Base-by-base conservation (phyloP, 352 stramenopile genomes). In the Bremia lactucae region DNA sequence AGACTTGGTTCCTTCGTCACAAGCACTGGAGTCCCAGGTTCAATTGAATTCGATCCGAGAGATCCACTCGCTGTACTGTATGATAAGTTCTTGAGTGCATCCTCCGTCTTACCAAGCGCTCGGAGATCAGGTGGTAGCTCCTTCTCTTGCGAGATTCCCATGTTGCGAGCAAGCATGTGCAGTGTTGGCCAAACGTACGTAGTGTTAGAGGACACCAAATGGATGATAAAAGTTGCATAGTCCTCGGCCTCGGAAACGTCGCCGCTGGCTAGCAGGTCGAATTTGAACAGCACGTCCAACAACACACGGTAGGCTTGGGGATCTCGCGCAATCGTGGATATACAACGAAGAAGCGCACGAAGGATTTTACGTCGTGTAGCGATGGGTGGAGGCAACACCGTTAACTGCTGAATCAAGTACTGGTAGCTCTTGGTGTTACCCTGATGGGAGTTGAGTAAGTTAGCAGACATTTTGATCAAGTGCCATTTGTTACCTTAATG, bases 371-470 rank as follows among this genome's bases (percentile, higher is more conserved):
- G 72, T 9, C 78, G 64, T 31, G 58, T 76, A 14, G 58, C 58
- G 6, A 65, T 41, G 24, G 71, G 49, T 11, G 59, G 52, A 4
- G 59, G 66, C 26, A 59, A 36, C 6, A 65, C 59, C 22, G 71
- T 67, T 28, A 87, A 49, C 49, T 87, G 72, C 49, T 79, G 65
- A 35, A 89, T 63, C 11, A 87, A 49, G 51, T 67, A 85, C 14
- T 84, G 58, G 65, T 90, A 90, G 55, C 68, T 87, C 46, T 79
- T 81, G 33, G 58, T 58, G 57, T 92, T 92, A 25, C 79, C 79
- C 73, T 86, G 45, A 7, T 11, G 22, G 31, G 7, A 21, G 4
- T n/a, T 14, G 5, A 16, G 16, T 37, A 25, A 42, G 35, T 10
- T 8, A 15, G 20, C 9, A n/a, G 23, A 21, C 9, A 25, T 29